Percentiles rank a stretch among this genome's conserved stretches.
These are phyloP conservation scores for Chiua virens DNA, from an alignment of 768 basidiomycete genomes.

Conservation along the genomic window DNA sequence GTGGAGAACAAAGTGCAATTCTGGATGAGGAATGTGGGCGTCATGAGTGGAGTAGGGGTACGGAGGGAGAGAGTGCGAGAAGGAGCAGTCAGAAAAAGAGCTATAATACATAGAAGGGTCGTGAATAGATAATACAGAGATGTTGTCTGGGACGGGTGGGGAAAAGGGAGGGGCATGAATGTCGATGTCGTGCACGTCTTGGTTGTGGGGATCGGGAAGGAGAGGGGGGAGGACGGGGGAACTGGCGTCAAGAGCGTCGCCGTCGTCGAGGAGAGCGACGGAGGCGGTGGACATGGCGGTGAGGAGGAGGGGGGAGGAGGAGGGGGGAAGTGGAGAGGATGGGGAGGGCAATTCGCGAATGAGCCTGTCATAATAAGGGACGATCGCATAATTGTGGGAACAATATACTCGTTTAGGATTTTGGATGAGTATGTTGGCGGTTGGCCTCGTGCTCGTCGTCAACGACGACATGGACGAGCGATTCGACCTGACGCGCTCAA, in stretches of 20 bases:
- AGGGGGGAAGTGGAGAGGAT: constrained; percentile 7
- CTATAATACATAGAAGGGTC: constrained; percentile 34
- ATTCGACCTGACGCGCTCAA: constrained; percentile 17
- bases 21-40: constrained; percentile 24
- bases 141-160: constrained; percentile 13
- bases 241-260: constrained; percentile 20
- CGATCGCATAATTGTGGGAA: constrained; percentile 32
- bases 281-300: constrained; percentile 21
- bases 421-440: neutral
- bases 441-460: constrained; percentile 26
- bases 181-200: constrained; percentile 34
- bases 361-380: constrained; percentile 31
- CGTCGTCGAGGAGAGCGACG: constrained; percentile 18
- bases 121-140: constrained; percentile 36
- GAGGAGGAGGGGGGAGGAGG: neutral
- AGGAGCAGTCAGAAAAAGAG: constrained; percentile 28
- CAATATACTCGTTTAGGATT: constrained; percentile 6
- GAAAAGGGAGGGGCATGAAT: constrained; percentile 28
- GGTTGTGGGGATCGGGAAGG: constrained; percentile 23
- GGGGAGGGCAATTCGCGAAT: constrained; percentile 20
- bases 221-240: constrained; percentile 10
- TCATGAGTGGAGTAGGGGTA: constrained; percentile 30
- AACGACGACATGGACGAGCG: constrained; percentile 29
- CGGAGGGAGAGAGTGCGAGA: constrained; percentile 18
- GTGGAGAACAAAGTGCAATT: constrained; percentile 29